phyloP scores from a whole-genome alignment of 2,329 filamentous ascomycete species.

The Aspergillus caelatus region DNA sequence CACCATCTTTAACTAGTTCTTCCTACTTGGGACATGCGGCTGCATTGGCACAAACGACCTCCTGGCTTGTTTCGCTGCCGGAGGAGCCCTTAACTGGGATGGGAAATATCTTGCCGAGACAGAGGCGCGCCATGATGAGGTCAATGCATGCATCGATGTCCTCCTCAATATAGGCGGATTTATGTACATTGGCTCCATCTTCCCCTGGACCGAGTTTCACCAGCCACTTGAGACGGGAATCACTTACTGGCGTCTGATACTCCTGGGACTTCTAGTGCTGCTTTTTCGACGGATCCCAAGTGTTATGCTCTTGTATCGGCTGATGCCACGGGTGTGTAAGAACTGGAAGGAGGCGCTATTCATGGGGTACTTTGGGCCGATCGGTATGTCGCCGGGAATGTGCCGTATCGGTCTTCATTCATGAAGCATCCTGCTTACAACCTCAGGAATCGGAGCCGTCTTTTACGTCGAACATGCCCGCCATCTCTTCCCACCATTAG shows the following conservation, averaged over 20 bases:
- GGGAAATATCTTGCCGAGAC: constrained; percentile 7
- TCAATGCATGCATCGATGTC: constrained; percentile 8
- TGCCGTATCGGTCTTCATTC: too few species aligned
- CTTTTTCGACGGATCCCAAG: constrained; percentile 9
- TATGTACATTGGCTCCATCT: constrained; percentile 8
- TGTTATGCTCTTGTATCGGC: constrained; percentile 5
- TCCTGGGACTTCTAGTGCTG: constrained; percentile 4
- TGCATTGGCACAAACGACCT: constrained; percentile 9
- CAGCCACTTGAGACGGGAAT: too few species aligned
- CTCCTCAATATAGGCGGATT: constrained; percentile 7
- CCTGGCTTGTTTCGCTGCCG: constrained; percentile 7
- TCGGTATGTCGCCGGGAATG: too few species aligned
- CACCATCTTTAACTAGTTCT: too few species aligned
- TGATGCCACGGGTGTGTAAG: constrained; percentile 8
- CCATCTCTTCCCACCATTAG: too few species aligned
- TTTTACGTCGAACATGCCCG: too few species aligned
- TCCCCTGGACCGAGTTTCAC: neutral
- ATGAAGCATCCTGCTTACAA: too few species aligned
- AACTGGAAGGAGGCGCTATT: neutral
- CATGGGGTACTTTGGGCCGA: too few species aligned
- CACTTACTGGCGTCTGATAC: neutral
- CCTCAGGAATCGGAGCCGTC: too few species aligned
- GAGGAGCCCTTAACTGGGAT: constrained; percentile 8
- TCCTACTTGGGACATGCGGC: neutral
- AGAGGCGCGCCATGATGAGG: constrained; percentile 8